phyloP scores from a whole-genome alignment of 225 moss, liverwort and hornwort genomes.

The Physcomitrellopsis africana region DNA sequence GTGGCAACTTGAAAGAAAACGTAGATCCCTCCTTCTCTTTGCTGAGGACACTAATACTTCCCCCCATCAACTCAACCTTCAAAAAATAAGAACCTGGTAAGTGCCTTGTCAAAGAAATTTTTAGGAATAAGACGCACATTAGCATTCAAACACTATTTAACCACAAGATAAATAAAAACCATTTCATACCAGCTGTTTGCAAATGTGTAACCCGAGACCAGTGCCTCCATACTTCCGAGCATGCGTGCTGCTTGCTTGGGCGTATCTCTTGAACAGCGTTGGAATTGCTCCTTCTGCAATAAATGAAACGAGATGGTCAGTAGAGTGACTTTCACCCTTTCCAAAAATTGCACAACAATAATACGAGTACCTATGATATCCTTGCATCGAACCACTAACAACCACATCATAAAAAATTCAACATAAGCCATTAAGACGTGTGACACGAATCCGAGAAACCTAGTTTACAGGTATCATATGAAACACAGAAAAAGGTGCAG shows the following conservation, averaged over 20 bases:
- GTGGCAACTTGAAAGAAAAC: slow-evolving; percentile 48
- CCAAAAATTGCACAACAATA: background rate
- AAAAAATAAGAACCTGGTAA: slow-evolving; percentile 8
- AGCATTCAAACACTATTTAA: background rate
- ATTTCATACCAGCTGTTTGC: slow-evolving; percentile 74
- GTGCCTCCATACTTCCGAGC: slow-evolving; percentile 82
- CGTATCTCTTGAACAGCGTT: slow-evolving; percentile 67
- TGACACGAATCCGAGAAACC: background rate
- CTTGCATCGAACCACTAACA: background rate
- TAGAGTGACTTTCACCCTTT: slow-evolving; percentile 5
- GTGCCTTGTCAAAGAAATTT: background rate
- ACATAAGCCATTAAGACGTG: background rate
- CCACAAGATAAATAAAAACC: background rate
- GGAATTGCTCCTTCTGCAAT: slow-evolving; percentile 47
- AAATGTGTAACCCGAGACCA: slow-evolving; percentile 79
- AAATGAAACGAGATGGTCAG: background rate
- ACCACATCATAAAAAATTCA: background rate
- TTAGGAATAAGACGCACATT: background rate
- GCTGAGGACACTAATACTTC: slow-evolving; percentile 38
- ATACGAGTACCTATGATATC: background rate
- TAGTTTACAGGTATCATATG: background rate
- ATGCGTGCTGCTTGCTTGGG: slow-evolving; percentile 72
- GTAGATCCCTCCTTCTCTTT: slow-evolving; percentile 43
- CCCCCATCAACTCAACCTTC: slow-evolving; percentile 57
- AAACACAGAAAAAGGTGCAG: background rate